phyloP scores from a whole-genome alignment of 2,329 filamentous ascomycete species.

The Cladosporium sp. region DNA sequence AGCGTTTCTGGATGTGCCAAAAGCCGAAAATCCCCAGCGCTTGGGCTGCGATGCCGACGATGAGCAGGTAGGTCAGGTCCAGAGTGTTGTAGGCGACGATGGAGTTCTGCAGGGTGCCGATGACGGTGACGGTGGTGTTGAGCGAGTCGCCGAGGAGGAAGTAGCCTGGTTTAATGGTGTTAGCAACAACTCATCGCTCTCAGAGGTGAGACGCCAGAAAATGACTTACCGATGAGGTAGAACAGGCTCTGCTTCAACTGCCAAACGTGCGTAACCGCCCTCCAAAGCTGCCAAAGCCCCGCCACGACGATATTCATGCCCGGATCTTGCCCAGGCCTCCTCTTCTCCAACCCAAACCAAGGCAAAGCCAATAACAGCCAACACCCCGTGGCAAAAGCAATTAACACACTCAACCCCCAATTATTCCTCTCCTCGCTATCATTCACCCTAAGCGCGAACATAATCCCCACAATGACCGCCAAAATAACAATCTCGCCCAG shows the following conservation, averaged over 20 bases:
- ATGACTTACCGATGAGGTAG: constrained; percentile 54
- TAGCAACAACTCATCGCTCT: background rate
- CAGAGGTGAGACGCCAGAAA: background rate
- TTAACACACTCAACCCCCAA: constrained; percentile 61
- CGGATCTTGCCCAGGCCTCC: constrained; percentile 54
- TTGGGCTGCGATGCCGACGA: constrained; percentile 62
- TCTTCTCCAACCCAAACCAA: constrained; percentile 64
- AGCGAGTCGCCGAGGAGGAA: constrained; percentile 67
- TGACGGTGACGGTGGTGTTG: constrained; percentile 67
- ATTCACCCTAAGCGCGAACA: constrained; percentile 59
- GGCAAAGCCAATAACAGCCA: constrained; percentile 62
- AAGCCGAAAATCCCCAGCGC: constrained; percentile 59
- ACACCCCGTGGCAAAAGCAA: constrained; percentile 61
- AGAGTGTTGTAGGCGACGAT: constrained; percentile 63
- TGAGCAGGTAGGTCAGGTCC: constrained; percentile 61
- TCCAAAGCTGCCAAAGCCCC: constrained; percentile 59
- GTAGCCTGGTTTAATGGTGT: constrained; percentile 43
- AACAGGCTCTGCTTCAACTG: constrained; percentile 61
- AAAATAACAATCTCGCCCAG: constrained; percentile 59
- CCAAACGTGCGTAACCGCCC: constrained; percentile 58
- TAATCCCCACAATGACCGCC: constrained; percentile 61
- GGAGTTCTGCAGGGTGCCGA: constrained; percentile 61
- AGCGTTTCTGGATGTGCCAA: constrained; percentile 56
- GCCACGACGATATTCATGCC: constrained; percentile 52
- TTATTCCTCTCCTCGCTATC: constrained; percentile 59